A percentile compares a stretch with the other conserved stretches of the same genome.
These are phyloP conservation scores for Perilla frutescens DNA, from an alignment of 257 asterid species.

Conservation along the genomic window DNA sequence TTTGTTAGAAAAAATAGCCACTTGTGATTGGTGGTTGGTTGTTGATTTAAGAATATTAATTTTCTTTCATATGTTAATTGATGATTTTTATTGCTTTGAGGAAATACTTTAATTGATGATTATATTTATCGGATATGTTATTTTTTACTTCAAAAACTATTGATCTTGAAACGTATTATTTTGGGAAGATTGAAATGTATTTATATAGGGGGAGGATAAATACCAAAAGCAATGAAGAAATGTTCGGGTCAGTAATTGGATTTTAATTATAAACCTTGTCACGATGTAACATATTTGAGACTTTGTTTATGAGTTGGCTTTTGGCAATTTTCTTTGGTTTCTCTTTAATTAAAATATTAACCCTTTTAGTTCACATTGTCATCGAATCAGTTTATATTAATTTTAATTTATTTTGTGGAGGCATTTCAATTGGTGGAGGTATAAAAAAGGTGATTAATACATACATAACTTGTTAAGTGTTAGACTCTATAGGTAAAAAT, in stretches of 20 bases:
- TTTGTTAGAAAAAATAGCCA: conserved; percentile 3
- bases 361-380: conserved; percentile 7
- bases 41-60: background rate
- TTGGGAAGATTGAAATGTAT: background rate
- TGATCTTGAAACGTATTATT: background rate
- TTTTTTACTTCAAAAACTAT: background rate
- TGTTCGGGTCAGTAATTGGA: background rate
- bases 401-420: background rate
- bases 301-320: conserved; percentile 23
- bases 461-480: background rate
- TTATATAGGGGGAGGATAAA: background rate
- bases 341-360: background rate
- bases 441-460: background rate
- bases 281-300: conserved; percentile 2
- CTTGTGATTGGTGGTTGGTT: background rate
- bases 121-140: background rate
- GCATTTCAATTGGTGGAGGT: conserved; percentile 17
- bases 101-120: background rate
- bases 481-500: background rate
- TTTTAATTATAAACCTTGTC: conserved; percentile 21
- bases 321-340: conserved; percentile 13
- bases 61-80: background rate
- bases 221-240: background rate
- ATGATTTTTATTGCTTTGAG: background rate
- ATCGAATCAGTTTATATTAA: background rate